Evolutionary conservation across 805 yeast species (phyloP), one percentile per base, ranked within the genome.

Genomic region (Candida silvatica): DNA sequence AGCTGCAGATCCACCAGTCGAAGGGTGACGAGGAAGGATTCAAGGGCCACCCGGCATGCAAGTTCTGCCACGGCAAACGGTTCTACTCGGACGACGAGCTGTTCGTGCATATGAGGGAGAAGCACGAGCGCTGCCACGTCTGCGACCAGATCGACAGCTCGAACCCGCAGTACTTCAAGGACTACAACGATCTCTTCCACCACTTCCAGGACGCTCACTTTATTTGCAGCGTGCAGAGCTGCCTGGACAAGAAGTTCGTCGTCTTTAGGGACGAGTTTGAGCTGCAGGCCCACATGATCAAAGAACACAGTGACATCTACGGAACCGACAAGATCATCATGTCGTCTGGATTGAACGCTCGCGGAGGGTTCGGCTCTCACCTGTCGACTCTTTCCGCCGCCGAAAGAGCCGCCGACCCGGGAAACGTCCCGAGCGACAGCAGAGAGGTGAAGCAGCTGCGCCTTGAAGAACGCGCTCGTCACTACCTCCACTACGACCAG

Each of bases 51-150:
- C 97, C 97, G 0, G 62, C 67, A 42, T 92, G 99, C 65, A 72
- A 72, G 43, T 82, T 84, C 54, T 92, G 98, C 56, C 58, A 68
- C 3, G 75, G 76, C 2, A 69, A 64, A 44, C 60, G 94, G 38
- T 88, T 84, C 54, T 92, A 92, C 53, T 84, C 95, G 0, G 84
- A 77, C 27, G 96, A 90, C 53, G 97, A 88, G 53, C 65, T 87
- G 47, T 76, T 74, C 43, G 58, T 77, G 22, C 99, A 92, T 57
- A 71, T 88, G 61, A 67, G 95, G 45, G 81, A 83, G 40, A 62
- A 62, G 32, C 98, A 92, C 56, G 96, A 88, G 52, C 75, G 78
- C 44, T 92, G 99, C 56, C 84, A 78, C 47, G 77, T 92, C 22
- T 92, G 99, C 61, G 94, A 87, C 45, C 79, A 73, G 52, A 55